Conservation (phyloP, 305 asterid species). For the Withania somnifera region DNA sequence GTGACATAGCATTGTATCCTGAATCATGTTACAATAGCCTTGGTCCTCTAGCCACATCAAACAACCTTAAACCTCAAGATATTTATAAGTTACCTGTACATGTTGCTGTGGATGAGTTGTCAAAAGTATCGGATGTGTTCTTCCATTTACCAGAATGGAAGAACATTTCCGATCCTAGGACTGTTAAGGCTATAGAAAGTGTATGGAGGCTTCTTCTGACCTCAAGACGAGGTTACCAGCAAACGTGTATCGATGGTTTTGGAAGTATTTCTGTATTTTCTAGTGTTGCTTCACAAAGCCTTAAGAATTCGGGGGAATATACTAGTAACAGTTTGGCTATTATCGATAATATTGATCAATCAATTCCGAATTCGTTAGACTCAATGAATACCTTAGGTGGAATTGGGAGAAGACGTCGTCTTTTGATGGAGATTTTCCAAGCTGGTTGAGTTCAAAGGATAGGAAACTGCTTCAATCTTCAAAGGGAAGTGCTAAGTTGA, state of each 20-base stretch:
- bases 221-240: slow-evolving; percentile 27
- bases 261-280: background rate
- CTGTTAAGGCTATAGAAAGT: slow-evolving; percentile 21
- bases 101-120: slow-evolving; percentile 32
- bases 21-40: slow-evolving; percentile 36
- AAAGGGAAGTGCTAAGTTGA: background rate
- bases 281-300: background rate
- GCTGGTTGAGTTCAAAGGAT: slow-evolving; percentile 7
- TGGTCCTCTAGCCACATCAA: slow-evolving; percentile 24
- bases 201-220: slow-evolving; percentile 14
- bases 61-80: slow-evolving; percentile 21
- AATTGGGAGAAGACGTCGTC: slow-evolving; percentile 3
- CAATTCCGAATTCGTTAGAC: slow-evolving; percentile 6
- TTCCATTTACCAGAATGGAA: background rate
- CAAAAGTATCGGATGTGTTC: slow-evolving; percentile 16
- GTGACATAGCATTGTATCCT: slow-evolving; percentile 31
- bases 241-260: slow-evolving; percentile 29
- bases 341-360: slow-evolving; percentile 6
- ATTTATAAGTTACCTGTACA: slow-evolving; percentile 31
- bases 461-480: slow-evolving; percentile 14
- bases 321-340: slow-evolving; percentile 30
- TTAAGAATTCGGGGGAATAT: slow-evolving; percentile 12
- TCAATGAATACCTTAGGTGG: background rate
- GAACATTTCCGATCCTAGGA: slow-evolving; percentile 20
- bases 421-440: background rate